phyloP scores from a whole-genome alignment of 352 stramenopile species.

The Phytophthora lateralis region DNA sequence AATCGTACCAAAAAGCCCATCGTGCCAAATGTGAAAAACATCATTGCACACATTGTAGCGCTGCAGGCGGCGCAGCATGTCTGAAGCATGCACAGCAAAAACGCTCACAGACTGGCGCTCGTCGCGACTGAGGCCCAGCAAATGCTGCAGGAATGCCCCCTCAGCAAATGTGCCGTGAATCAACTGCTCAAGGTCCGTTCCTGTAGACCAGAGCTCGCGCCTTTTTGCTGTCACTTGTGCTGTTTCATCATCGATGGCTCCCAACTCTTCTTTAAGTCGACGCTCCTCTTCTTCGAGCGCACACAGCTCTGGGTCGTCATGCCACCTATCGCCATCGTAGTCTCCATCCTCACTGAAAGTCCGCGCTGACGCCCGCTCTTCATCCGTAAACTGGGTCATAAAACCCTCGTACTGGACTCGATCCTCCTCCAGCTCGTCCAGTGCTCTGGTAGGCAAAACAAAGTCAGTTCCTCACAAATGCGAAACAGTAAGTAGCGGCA shows the following conservation, averaged over 20 bases:
- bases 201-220: conserved; percentile 75
- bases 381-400: conserved; percentile 50
- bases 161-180: conserved; percentile 75
- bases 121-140: conserved; percentile 71
- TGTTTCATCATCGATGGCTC: conserved; percentile 64
- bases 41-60: conserved; percentile 92
- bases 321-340: conserved; percentile 41
- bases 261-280: conserved; percentile 54
- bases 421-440: conserved; percentile 53
- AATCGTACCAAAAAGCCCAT: conserved; percentile 89
- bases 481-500: too few species aligned
- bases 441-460: conserved; percentile 36
- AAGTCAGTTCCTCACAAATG: neutral
- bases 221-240: conserved; percentile 58
- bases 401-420: conserved; percentile 62
- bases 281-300: conserved; percentile 71
- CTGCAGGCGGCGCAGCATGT: conserved; percentile 80
- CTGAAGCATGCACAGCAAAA: conserved; percentile 80
- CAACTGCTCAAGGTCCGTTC: conserved; percentile 71
- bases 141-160: conserved; percentile 78
- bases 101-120: conserved; percentile 78
- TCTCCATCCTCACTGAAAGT: conserved; percentile 31
- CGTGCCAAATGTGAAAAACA: conserved; percentile 93
- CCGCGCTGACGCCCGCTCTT: conserved; percentile 28
- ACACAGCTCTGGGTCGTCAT: conserved; percentile 52